phyloP scores from a whole-genome alignment of 768 basidiomycete species.

The Pseudohyphozyma bogoriensis region DNA sequence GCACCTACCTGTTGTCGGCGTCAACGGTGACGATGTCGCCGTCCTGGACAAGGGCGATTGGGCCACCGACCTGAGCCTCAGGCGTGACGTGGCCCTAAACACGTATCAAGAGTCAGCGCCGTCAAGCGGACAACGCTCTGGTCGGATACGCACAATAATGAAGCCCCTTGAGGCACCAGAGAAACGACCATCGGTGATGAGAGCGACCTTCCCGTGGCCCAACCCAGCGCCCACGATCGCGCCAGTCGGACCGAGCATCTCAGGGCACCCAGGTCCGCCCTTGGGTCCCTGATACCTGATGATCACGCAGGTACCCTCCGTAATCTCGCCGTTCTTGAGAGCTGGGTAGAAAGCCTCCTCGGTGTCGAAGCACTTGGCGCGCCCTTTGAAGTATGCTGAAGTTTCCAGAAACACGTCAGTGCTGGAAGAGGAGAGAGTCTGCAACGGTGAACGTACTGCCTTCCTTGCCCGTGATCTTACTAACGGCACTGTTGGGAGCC shows the following conservation, averaged over 20 bases:
- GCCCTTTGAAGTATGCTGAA: too few relatives aligned
- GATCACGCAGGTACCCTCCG: constrained; percentile 61
- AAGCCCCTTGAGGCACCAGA: constrained; percentile 67
- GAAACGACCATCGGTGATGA: constrained; percentile 84
- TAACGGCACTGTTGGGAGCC: constrained; percentile 74
- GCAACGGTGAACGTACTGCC: constrained; percentile 72
- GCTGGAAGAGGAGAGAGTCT: too few relatives aligned
- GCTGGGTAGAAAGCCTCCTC: constrained; percentile 62
- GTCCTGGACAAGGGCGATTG: constrained; percentile 75
- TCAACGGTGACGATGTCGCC: constrained; percentile 72
- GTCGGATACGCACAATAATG: constrained; percentile 8
- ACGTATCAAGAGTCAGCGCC: too few relatives aligned
- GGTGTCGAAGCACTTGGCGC: constrained; percentile 28
- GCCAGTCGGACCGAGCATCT: constrained; percentile 56
- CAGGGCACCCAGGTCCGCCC: constrained; percentile 44
- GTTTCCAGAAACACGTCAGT: too few relatives aligned
- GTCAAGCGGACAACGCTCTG: too few relatives aligned
- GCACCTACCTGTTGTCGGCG: too few relatives aligned
- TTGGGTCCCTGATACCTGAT: constrained; percentile 84
- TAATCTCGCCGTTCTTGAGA: constrained; percentile 64
- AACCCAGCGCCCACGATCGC: constrained; percentile 78
- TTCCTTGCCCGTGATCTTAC: constrained; percentile 90
- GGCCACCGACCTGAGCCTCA: constrained; percentile 67
- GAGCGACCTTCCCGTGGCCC: constrained; percentile 55
- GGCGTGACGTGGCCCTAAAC: constrained; percentile 52